These are phyloP conservation scores for Lactarius indigo DNA, from an alignment of 768 basidiomycete species.

Conservation along the genomic window DNA sequence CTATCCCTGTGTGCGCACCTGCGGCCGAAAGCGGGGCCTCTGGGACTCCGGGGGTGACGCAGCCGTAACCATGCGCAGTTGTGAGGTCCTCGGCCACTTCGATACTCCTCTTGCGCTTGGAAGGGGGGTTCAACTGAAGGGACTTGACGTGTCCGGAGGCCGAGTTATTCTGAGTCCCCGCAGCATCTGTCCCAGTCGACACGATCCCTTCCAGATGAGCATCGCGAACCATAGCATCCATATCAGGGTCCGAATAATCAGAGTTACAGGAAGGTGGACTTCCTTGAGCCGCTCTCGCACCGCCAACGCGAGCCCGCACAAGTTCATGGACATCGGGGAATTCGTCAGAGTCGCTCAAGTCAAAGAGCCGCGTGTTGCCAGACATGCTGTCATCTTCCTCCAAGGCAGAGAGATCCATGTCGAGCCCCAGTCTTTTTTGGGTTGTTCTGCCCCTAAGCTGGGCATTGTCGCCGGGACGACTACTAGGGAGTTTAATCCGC, in stretches of 20 bases:
- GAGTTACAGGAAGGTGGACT: conserved; percentile 30
- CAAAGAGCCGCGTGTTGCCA: neutral
- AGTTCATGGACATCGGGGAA: conserved; percentile 34
- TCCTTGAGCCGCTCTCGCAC: conserved; percentile 24
- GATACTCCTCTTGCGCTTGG: neutral
- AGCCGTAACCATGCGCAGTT: neutral
- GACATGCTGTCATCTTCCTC: conserved; percentile 28
- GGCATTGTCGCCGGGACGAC: neutral
- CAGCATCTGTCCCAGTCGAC: conserved; percentile 2
- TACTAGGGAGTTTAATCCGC: conserved; percentile 19
- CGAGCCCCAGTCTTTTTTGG: conserved; percentile 36
- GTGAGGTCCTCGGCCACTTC: neutral
- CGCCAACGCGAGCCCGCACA: conserved; percentile 32
- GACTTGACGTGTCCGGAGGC: neutral
- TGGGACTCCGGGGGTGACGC: neutral
- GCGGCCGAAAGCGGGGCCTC: neutral
- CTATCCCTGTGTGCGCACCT: conserved; percentile 1
- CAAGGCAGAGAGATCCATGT: conserved; percentile 47
- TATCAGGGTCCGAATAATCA: conserved; percentile 42
- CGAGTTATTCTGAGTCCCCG: neutral
- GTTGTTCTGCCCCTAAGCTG: conserved; percentile 4
- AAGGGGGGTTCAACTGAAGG: neutral
- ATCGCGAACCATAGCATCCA: conserved; percentile 42
- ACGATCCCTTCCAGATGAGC: conserved; percentile 32
- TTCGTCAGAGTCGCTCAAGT: conserved; percentile 30